A percentile compares a stretch with the other conserved stretches of the same genome.
These are phyloP conservation scores for Aspergillus ochraceus DNA, from an alignment of 2,329 filamentous ascomycete genomes.

Conservation along the genomic window DNA sequence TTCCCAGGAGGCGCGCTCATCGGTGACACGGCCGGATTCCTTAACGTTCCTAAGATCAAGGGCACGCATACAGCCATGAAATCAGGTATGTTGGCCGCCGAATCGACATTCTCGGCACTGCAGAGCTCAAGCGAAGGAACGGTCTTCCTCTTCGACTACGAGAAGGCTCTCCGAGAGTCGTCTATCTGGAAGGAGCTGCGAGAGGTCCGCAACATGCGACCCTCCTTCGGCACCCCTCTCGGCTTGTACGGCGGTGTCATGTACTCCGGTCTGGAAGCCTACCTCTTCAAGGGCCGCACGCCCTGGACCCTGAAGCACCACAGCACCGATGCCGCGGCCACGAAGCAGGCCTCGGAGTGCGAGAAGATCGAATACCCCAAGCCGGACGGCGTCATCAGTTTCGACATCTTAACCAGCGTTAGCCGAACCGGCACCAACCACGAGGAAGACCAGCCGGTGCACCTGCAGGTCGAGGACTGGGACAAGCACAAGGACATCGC, in stretches of 20 bases:
- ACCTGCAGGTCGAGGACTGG: slow-evolving; percentile 94
- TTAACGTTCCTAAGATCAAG: slow-evolving; percentile 98
- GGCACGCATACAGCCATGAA: slow-evolving; percentile 98
- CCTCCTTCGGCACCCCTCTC: slow-evolving; percentile 84
- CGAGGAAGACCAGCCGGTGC: slow-evolving; percentile 96
- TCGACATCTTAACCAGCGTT: slow-evolving; percentile 94
- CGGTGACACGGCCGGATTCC: slow-evolving; percentile 91
- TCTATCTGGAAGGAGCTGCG: slow-evolving; percentile 92
- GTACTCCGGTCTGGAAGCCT: slow-evolving; percentile 93
- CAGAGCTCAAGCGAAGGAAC: slow-evolving; percentile 59
- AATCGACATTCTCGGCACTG: slow-evolving; percentile 82
- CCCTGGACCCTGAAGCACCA: slow-evolving; percentile 94
- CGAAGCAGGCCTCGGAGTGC: slow-evolving; percentile 75
- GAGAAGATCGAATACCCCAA: slow-evolving; percentile 95
- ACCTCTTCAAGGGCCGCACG: slow-evolving; percentile 75
- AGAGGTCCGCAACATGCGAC: slow-evolving; percentile 95
- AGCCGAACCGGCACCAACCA: slow-evolving; percentile 96
- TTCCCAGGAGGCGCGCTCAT: slow-evolving; percentile 96
- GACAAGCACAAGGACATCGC: slow-evolving; percentile 80
- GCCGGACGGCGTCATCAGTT: slow-evolving; percentile 90
- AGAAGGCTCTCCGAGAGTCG: slow-evolving; percentile 80
- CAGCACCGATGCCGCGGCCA: slow-evolving; percentile 72
- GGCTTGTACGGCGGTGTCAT: slow-evolving; percentile 86
- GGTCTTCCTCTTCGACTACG: slow-evolving; percentile 92
- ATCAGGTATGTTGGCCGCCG: slow-evolving; percentile 92